Percentiles rank a stretch among this genome's conserved stretches.
Conservation (phyloP, 73 alveolate species). For the Paramecium sexaurelia region DNA sequence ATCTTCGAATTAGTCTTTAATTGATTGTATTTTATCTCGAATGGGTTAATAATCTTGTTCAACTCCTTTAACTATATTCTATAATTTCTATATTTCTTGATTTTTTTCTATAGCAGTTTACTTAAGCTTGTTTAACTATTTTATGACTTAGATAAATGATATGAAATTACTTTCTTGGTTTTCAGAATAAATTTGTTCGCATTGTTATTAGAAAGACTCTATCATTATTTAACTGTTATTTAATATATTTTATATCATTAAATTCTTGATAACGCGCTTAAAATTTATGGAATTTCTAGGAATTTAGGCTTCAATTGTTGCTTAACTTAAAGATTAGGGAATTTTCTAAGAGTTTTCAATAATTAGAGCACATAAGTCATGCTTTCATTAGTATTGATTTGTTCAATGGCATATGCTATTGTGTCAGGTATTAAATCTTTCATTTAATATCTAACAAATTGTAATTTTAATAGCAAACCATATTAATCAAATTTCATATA, state of each 20-base stretch:
- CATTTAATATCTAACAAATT: not conserved
- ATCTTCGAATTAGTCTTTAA: not conserved
- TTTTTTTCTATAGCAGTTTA: not conserved
- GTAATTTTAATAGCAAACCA: not conserved
- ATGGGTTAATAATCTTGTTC: not conserved
- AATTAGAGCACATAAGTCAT: not conserved
- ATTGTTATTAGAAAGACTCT: not conserved
- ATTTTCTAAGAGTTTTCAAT: not conserved
- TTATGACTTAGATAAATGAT: not conserved
- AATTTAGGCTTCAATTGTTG: not conserved
- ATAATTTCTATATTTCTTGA: slow-evolving; percentile 8
- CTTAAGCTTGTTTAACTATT: not conserved
- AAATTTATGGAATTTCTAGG: not conserved
- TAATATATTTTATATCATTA: not conserved
- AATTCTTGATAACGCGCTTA: not conserved
- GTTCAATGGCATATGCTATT: slow-evolving; percentile 1
- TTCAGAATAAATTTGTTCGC: not conserved
- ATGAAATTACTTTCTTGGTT: not conserved
- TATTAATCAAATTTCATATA: slow-evolving; percentile 5
- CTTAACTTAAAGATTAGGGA: not conserved
- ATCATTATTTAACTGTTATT: slow-evolving; percentile 2
- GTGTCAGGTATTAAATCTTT: not conserved
- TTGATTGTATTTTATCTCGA: not conserved
- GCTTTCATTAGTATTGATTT: not conserved
- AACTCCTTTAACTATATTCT: not conserved